These are phyloP conservation scores for Xylaria bambusicola DNA, from an alignment of 495 filamentous ascomycete genomes.

Conservation along the genomic window DNA sequence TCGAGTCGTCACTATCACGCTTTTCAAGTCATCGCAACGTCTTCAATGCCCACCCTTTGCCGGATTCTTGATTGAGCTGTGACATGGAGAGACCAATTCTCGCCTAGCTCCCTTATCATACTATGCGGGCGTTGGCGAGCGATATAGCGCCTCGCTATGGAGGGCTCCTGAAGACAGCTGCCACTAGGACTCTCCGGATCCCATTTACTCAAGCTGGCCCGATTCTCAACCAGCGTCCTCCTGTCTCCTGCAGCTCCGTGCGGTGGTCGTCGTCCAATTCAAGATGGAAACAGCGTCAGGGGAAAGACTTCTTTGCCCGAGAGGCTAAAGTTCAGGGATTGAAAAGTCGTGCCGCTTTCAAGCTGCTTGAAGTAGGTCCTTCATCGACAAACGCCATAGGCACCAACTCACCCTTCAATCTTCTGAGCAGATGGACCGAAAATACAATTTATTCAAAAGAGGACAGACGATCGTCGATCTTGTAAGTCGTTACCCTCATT, in stretches of 20 bases:
- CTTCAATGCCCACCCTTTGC: not conserved
- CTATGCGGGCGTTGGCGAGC: slow-evolving; percentile 28
- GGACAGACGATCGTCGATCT: slow-evolving; percentile 89
- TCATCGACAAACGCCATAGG: not conserved
- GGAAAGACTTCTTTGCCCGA: slow-evolving; percentile 66
- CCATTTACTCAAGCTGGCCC: not conserved
- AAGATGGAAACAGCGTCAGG: slow-evolving; percentile 80
- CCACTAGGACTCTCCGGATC: slow-evolving; percentile 4
- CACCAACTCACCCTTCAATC: not conserved
- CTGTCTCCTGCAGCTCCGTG: slow-evolving; percentile 16
- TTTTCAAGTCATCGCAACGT: not conserved
- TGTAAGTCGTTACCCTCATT: slow-evolving; percentile 44
- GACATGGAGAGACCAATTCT: slow-evolving; percentile 25
- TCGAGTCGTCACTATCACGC: not conserved
- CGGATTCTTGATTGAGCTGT: slow-evolving; percentile 7
- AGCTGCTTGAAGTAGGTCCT: slow-evolving; percentile 70
- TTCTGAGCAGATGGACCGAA: slow-evolving; percentile 67
- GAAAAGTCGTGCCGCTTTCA: slow-evolving; percentile 90
- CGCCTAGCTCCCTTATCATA: slow-evolving; percentile 9
- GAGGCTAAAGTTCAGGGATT: slow-evolving; percentile 73
- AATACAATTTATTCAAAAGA: slow-evolving; percentile 72
- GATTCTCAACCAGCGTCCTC: not conserved
- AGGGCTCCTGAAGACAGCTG: slow-evolving; percentile 22
- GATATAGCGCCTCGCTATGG: slow-evolving; percentile 29
- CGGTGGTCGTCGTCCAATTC: slow-evolving; percentile 65